Evolutionary conservation across 371 early-diverging fungal genomes (phyloP), one percentile per base, ranked within the genome.

Genomic region (Mortierella sp.): DNA sequence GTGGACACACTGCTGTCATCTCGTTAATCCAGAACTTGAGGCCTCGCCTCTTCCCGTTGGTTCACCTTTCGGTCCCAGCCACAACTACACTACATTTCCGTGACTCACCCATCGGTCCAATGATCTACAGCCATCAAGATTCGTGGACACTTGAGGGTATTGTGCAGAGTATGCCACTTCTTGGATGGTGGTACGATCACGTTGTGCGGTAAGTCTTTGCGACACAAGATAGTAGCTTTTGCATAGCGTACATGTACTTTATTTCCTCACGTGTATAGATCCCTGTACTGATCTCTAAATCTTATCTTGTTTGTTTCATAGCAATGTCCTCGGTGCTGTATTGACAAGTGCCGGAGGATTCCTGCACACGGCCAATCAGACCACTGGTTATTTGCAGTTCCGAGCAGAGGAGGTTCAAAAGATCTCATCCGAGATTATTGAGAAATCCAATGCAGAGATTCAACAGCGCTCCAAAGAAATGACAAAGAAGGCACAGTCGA

Each of bases 161-260:
- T 41, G 85, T 90, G 28, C 88, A 89, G 70, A 89, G 89, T 60
- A 85, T 90, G 72, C 92, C 92, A 45, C 76, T 90, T 15, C 75
- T 91, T 40, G 89, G 88, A 7, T 91, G 88, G 84, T 91, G 92
- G 90, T 91, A 91, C 74, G 88, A 91, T 63, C 85, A 90, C 65
- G 86, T 91, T 41, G 85, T 89, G 1, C 87, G 92, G 66, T 84
- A 87, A 1, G 32, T n/a, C 0, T 38, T 55, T 22, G 16, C 28
- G 28, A 28, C 28, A 28, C 28, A 28, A 28, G 28, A 28, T 2
- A 28, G 28, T 2, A 28, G 28, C 28, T 28, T 28, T 28, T 28
- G 28, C 28, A 28, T 28, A 2, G 28, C 28, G 28, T 28, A 28
- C 28, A 28, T 28, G 28, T 28, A n/a, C 22, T 33, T 19, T 21